Base-by-base conservation (phyloP, 2,329 filamentous ascomycete genomes). In the Teratosphaeria pseudoeucalypti region DNA sequence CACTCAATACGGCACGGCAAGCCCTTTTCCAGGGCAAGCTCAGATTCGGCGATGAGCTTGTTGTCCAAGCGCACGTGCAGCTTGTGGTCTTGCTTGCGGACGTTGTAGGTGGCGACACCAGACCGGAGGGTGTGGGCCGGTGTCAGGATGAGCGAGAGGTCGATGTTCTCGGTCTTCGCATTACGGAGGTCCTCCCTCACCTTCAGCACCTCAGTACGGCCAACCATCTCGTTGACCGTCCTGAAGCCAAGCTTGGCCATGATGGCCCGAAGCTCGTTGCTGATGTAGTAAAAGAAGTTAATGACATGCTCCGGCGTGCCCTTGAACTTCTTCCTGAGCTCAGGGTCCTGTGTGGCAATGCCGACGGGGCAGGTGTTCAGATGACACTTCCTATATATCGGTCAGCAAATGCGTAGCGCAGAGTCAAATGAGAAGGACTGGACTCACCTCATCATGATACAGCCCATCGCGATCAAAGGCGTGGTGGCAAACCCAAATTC, bases 251-350 rank as follows among this genome's bases (percentile, higher is more conserved):
- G 85, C 77, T 89, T 90, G 56, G 92, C 92, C 92, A 97, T 96
- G 76, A 97, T 95, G 39, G 92, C 90, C 72, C 92, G 87, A 60
- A 97, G 84, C 78, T 97, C 92, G 71, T 97, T 97, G 67, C 92
- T 89, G 57, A 97, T 82, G 71, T 96, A 97, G 79, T 96, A 97
- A 79, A 96, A 96, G 81, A 96, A 96, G 82, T 96, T 97, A 76
- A 97, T 96, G 60, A 96, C 92, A 68, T 96, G 90, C 77, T 97
- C 92, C 11, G 92, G 92, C 0, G 90, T 92, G 63, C 92, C 92
- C 66, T 86, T 81, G 76, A 97, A 96, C 78, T 96, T 97, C 81
- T 92, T 89, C 62, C 92, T 85, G 2, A 97, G 82, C 72, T 92
- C 88, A n/a, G 91, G 91, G 68, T 96, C 92, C 72, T 97, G 92